Conservation (phyloP, 2,329 filamentous ascomycete species). For the Fusarium nodosum region DNA sequence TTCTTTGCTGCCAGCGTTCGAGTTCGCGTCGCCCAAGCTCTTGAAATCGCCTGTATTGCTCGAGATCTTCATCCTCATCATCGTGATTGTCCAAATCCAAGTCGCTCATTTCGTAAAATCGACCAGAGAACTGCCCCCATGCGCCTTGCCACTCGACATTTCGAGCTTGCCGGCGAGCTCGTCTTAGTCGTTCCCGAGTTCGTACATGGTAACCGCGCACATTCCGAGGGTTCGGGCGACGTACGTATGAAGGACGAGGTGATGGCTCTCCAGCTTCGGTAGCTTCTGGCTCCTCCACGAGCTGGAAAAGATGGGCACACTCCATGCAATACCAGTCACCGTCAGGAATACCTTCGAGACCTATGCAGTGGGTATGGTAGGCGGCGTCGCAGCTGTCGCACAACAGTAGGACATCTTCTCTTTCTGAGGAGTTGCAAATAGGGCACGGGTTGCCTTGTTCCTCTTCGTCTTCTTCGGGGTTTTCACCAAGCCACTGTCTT, state of each 20-base stretch:
- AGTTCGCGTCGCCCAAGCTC: constrained; percentile 70
- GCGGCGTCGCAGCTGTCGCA: constrained; percentile 92
- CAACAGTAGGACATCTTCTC: constrained; percentile 86
- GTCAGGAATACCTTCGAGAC: constrained; percentile 79
- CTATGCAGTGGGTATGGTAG: constrained; percentile 93
- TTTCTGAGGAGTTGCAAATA: constrained; percentile 83
- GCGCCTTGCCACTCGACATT: constrained; percentile 90
- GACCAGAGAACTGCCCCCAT: constrained; percentile 75
- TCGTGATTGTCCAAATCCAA: constrained; percentile 59
- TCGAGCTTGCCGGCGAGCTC: constrained; percentile 73
- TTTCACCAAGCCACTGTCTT: constrained; percentile 78
- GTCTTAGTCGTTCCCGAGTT: constrained; percentile 70
- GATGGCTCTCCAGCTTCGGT: constrained; percentile 55
- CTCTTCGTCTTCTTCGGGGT: constrained; percentile 79
- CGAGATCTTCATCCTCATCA: constrained; percentile 79
- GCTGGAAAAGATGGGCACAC: constrained; percentile 70
- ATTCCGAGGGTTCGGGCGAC: constrained; percentile 53
- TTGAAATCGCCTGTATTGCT: constrained; percentile 67
- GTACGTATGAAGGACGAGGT: constrained; percentile 50
- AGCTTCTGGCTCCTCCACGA: constrained; percentile 51
- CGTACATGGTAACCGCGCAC: constrained; percentile 59
- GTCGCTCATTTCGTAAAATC: constrained; percentile 70
- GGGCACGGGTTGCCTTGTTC: constrained; percentile 81
- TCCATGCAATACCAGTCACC: constrained; percentile 93
- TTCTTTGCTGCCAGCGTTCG: constrained; percentile 84